Base-by-base conservation (phyloP, 1,139 yeast genomes). In the Petasospora fabianii region DNA sequence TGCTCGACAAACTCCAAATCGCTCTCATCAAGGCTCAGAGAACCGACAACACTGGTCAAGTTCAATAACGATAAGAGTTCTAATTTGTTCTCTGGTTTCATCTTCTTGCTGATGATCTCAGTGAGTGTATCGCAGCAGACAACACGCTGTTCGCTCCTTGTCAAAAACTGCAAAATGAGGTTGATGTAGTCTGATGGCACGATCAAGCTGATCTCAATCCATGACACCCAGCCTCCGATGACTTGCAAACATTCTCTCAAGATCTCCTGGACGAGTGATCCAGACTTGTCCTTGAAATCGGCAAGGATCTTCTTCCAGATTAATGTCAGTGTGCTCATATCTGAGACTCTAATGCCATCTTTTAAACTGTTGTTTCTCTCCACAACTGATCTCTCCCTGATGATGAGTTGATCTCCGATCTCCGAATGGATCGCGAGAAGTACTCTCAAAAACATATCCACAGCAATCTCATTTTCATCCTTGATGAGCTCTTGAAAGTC, bases 191-290 rank as follows among this genome's bases (percentile, higher is more conserved):
- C 76, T 16, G 80, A 75, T 37, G 80, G 78, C 26, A 90, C 76
- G 44, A 94, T 81, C 46, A 92, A 67, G 22, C 80, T 71, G 47
- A 92, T 85, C 56, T 94, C 98, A 62, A 92, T 87, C 99, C 99
- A 94, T 22, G 90, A 82, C 21, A 88, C 85, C 71, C 85, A 94
- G 17, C 80, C 79, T 7, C 97, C 97, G 41, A 92, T 75, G 41
- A 80, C 80, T 39, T 71, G 69, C 41, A 87, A 69, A n/a, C 80
- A 67, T 42, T 75, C 73, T 44, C 74, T 77, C 41, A 82, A 58
- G 34, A 83, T 75, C 16, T 74, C 84, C 30, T 58, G 58, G 9
- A 71, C 46, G 31, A 68, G 39, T 6, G 41, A 47, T 6, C 47
- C 46, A 5, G 48, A 49, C 21, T 46, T 49, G 26, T 49, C 47